These are phyloP conservation scores for Trichoderma parareesei DNA, from an alignment of 495 filamentous ascomycete genomes.

Conservation along the genomic window DNA sequence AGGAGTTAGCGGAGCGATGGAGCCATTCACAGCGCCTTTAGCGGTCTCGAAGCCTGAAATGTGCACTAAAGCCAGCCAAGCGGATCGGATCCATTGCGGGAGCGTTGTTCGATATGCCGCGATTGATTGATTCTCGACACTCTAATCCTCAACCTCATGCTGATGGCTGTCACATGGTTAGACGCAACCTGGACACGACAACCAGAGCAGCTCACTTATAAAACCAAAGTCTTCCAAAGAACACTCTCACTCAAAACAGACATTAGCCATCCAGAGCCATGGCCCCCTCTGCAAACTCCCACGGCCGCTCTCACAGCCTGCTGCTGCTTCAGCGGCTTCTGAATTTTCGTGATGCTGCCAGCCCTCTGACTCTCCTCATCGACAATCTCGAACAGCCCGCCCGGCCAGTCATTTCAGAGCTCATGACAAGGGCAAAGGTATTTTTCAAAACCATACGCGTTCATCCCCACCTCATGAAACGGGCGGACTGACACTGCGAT, in stretches of 20 bases:
- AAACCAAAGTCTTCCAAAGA: neutral
- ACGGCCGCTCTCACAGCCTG: conserved; percentile 77
- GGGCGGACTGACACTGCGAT: conserved; percentile 10
- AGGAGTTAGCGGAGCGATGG: no score
- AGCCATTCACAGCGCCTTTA: no score
- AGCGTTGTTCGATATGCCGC: no score
- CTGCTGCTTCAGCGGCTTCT: conserved; percentile 80
- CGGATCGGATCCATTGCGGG: no score
- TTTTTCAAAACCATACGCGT: conserved; percentile 11
- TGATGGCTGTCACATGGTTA: no score
- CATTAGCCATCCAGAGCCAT: neutral
- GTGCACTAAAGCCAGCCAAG: no score
- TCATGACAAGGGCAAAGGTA: conserved; percentile 68
- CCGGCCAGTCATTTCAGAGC: conserved; percentile 61
- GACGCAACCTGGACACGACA: no score
- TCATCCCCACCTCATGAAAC: neutral
- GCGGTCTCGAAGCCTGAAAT: no score
- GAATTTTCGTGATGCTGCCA: conserved; percentile 65
- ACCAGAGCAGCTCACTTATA: no score
- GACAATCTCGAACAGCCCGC: conserved; percentile 81
- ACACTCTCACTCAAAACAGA: neutral
- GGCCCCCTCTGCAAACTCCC: conserved; percentile 32
- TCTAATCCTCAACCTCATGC: no score
- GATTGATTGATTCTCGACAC: no score
- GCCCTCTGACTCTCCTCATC: conserved; percentile 76